phyloP scores from a whole-genome alignment of 2,329 filamentous ascomycete species.

The Curvularia hawaiiensis region DNA sequence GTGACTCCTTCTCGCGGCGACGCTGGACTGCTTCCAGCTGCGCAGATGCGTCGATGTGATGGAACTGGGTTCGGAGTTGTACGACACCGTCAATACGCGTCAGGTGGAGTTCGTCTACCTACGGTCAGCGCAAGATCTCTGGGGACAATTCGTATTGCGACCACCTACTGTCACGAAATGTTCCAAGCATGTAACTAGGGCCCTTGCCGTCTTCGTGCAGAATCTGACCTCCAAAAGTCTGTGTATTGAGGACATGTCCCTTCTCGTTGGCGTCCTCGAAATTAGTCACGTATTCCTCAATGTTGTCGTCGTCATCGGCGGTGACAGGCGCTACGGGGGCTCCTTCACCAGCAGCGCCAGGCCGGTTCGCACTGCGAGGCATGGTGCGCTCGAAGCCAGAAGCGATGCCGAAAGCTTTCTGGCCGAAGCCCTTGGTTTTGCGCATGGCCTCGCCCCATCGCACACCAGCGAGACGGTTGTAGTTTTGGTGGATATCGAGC shows the following conservation, averaged over 20 bases:
- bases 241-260: conserved; percentile 75
- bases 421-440: conserved; percentile 53
- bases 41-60: conserved; percentile 84
- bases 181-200: conserved; percentile 82
- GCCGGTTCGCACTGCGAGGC: conserved; percentile 35
- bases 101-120: conserved; percentile 79
- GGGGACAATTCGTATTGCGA: conserved; percentile 18
- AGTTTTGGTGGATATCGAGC: conserved; percentile 71
- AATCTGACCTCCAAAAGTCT: conserved; percentile 85
- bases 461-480: conserved; percentile 82
- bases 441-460: conserved; percentile 79
- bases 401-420: conserved; percentile 54
- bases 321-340: conserved; percentile 26
- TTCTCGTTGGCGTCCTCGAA: conserved; percentile 70
- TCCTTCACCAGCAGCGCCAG: conserved; percentile 30
- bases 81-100: conserved; percentile 83
- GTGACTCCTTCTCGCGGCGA: conserved; percentile 53
- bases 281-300: conserved; percentile 58
- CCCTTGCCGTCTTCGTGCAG: conserved; percentile 71
- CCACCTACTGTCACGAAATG: conserved; percentile 77
- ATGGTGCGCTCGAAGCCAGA: conserved; percentile 50
- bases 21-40: conserved; percentile 67
- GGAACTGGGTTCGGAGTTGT: conserved; percentile 87
- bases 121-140: conserved; percentile 12
- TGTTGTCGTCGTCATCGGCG: conserved; percentile 68